Base-by-base conservation (phyloP, 148 eudicot genomes). In the Salicornia ramosissima region DNA sequence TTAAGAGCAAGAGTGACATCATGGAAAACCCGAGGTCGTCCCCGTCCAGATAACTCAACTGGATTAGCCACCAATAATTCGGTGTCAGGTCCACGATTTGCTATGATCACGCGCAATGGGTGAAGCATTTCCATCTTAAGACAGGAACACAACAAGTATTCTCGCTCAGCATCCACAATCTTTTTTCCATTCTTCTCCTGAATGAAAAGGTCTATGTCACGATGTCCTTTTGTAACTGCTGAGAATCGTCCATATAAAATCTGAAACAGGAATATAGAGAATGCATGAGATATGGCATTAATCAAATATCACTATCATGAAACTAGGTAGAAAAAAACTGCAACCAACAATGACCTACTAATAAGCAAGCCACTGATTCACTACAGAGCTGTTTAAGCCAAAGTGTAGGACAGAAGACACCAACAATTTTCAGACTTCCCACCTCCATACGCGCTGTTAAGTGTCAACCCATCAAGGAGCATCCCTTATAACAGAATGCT, bases 1-100 rank as follows among this genome's bases (percentile, higher is more conserved):
- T 90, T 90, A 6, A 90, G 78, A 10, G 94, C 88, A 72, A 82
- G 83, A 18, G 97, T 88, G 65, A 80, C 82, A 62, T 88, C 97
- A 67, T 86, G 84, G 79, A 90, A 90, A 71, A 90, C 93, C 42
- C 84, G 76, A 49, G 97, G 97, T 56, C 94, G 79, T 70, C 96
- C 93, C 59, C 77, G 81, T 72, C 96, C 91, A 47, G 81, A 84
- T 76, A 80, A 73, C 78, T 90, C 97, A 39, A 88, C 93, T 24
- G 91, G 97, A 82, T 90, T 88, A 50, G 97, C 89, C 71, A 88
- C 94, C 74, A 90, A 62, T 56, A 90, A 84, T 76, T 90, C 97
- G 3, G 94, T 82, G 65, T 90, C 97, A 72, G 97, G 97, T 33
- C 97, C 97, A 58, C 97, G 91, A 62, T 82, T 84, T 22, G 89